These are phyloP conservation scores for Leccinum griseonigrum DNA, from an alignment of 1,284 basidiomycete genomes.

Conservation along the genomic window DNA sequence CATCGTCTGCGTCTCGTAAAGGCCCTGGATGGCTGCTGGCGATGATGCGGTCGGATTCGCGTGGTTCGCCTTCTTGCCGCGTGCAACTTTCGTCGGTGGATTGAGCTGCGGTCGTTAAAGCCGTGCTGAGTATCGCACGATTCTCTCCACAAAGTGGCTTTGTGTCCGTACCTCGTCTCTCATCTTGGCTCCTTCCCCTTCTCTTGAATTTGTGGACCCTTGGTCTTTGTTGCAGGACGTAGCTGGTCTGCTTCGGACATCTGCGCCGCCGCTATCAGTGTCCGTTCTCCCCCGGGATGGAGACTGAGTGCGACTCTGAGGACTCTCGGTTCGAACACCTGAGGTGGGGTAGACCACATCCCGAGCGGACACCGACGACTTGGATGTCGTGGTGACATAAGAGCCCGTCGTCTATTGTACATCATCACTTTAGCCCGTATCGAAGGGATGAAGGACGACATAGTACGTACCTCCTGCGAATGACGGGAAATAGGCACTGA, in stretches of 20 bases:
- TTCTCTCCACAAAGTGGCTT: background rate
- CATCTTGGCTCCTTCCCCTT: background rate
- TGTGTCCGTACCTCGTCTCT: conserved; percentile 11
- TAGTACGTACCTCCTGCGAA: conserved; percentile 9
- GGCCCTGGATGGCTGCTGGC: background rate
- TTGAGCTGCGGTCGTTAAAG: background rate
- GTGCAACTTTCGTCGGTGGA: background rate
- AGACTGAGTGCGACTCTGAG: background rate
- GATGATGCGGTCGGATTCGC: background rate
- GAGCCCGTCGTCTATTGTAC: conserved; percentile 2
- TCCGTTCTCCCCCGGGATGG: background rate
- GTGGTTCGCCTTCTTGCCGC: background rate
- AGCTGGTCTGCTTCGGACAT: background rate
- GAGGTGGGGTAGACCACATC: background rate
- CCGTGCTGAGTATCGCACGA: background rate
- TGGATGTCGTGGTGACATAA: background rate
- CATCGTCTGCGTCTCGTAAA: conserved; percentile 8
- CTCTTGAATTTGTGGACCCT: background rate
- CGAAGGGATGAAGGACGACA: background rate
- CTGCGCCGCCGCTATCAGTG: background rate
- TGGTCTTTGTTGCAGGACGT: background rate
- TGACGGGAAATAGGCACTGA: background rate
- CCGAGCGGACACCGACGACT: background rate
- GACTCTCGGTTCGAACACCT: background rate
- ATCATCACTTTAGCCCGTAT: background rate